phyloP scores from a whole-genome alignment of 139 green algal genomes.

The Chlorokybus atmophyticus region DNA sequence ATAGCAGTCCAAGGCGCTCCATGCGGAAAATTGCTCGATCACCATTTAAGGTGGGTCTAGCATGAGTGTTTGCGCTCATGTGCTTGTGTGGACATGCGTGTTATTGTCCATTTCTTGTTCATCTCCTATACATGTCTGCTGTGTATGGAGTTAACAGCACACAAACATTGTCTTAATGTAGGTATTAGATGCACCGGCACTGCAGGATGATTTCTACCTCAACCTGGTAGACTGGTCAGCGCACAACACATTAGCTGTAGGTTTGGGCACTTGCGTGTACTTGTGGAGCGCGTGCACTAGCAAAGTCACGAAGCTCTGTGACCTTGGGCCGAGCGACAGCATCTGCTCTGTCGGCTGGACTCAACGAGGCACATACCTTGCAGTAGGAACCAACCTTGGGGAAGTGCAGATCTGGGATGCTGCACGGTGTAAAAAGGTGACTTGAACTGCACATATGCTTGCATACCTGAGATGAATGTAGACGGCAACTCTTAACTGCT shows the following conservation, averaged over 20 bases:
- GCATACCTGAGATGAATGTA: too few relatives aligned
- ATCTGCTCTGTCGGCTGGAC: conserved; percentile 84
- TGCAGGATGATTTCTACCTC: conserved; percentile 96
- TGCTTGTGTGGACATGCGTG: background rate
- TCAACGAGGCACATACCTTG: conserved; percentile 71
- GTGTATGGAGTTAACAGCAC: background rate
- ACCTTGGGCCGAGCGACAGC: conserved; percentile 51
- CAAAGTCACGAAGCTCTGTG: conserved; percentile 79
- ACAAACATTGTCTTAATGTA: conserved; percentile 2
- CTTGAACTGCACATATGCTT: too few relatives aligned
- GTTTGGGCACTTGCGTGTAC: conserved; percentile 83
- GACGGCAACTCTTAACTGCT: too few relatives aligned
- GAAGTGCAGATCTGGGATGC: conserved; percentile 41
- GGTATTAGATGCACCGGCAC: conserved; percentile 56
- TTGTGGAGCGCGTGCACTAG: conserved; percentile 83
- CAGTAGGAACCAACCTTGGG: conserved; percentile 67
- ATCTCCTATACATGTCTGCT: background rate
- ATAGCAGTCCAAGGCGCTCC: conserved; percentile 25
- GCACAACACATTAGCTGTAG: conserved; percentile 85
- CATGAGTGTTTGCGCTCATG: background rate
- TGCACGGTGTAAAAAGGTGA: background rate
- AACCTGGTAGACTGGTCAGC: conserved; percentile 94
- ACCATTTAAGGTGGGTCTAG: conserved; percentile 68
- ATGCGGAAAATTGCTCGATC: conserved; percentile 72
- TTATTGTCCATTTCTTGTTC: background rate